These are phyloP conservation scores for Willaertia magna DNA, from an alignment of 208 protist genomes.

Conservation along the genomic window DNA sequence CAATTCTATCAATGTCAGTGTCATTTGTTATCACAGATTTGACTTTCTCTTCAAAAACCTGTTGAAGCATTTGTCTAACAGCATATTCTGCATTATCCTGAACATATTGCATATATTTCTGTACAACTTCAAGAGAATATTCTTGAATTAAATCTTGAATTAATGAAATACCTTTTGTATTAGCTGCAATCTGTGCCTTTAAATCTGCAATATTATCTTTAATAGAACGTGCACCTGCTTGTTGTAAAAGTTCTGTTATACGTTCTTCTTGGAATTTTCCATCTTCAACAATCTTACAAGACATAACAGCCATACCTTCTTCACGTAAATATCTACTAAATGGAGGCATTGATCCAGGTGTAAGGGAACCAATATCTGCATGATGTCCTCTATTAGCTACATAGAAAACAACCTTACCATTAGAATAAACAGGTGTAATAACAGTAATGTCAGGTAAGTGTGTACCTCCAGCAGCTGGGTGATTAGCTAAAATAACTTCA, in stretches of 20 bases:
- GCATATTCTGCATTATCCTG: slow-evolving; percentile 70
- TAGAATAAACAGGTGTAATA: slow-evolving; percentile 66
- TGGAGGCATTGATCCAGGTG: slow-evolving; percentile 29
- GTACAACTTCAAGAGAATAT: slow-evolving; percentile 63
- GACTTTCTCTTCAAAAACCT: slow-evolving; percentile 26
- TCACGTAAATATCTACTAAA: slow-evolving; percentile 44
- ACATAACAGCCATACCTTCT: slow-evolving; percentile 75
- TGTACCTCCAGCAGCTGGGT: slow-evolving; percentile 74
- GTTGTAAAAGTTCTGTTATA: slow-evolving; percentile 56
- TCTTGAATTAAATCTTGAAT: slow-evolving; percentile 64
- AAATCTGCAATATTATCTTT: slow-evolving; percentile 78
- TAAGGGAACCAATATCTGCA: slow-evolving; percentile 85
- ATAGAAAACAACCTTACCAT: slow-evolving; percentile 59
- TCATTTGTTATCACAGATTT: not conserved
- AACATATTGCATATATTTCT: slow-evolving; percentile 83
- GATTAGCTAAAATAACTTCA: slow-evolving; percentile 79
- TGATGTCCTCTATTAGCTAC: slow-evolving; percentile 85
- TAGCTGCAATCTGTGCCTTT: slow-evolving; percentile 73
- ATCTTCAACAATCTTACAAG: slow-evolving; percentile 69
- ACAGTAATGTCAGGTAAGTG: slow-evolving; percentile 91
- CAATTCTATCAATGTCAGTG: slow-evolving; percentile 15
- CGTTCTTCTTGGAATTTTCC: slow-evolving; percentile 67
- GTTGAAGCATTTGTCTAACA: slow-evolving; percentile 64
- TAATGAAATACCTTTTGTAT: slow-evolving; percentile 72
- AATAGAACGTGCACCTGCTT: slow-evolving; percentile 58